Conservation (phyloP, 495 filamentous ascomycete genomes). For the Melanomma pulvis-pyrius region DNA sequence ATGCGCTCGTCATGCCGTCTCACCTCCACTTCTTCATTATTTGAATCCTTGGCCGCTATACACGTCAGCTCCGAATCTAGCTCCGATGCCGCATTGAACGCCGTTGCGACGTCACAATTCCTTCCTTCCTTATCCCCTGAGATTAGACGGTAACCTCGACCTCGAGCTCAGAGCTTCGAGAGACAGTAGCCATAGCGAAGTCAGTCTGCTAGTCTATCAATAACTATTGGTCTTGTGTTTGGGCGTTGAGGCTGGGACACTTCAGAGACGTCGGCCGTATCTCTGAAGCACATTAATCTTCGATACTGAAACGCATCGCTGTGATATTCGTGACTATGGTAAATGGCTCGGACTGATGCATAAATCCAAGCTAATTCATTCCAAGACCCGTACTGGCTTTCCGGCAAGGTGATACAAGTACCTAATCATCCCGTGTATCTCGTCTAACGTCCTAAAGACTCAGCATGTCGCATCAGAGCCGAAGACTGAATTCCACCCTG, state of each 20-base stretch:
- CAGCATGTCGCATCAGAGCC: constrained; percentile 27
- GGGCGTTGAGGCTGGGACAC: neutral
- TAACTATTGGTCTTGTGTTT: neutral
- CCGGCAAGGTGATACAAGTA: constrained; percentile 3
- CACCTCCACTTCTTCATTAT: neutral
- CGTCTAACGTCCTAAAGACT: neutral
- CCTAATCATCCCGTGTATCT: neutral
- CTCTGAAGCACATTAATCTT: neutral
- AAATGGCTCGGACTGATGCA: neutral
- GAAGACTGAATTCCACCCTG: constrained; percentile 27
- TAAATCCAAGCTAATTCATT: neutral
- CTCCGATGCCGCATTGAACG: neutral
- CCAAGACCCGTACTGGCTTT: constrained; percentile 23
- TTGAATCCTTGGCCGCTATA: neutral
- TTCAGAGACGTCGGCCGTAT: neutral
- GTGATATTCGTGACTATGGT: constrained; percentile 11
- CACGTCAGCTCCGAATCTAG: neutral
- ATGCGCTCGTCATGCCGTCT: neutral
- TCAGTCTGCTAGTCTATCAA: neutral
- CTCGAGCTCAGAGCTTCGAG: neutral
- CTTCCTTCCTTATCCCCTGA: neutral
- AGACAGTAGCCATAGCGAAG: neutral
- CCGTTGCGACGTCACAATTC: neutral
- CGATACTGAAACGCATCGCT: neutral
- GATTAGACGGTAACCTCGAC: no score